A percentile compares a stretch with the other conserved stretches of the same genome.
Conservation (phyloP, 192 early-diverging fungal genomes). For the Obelidium mucronatum region DNA sequence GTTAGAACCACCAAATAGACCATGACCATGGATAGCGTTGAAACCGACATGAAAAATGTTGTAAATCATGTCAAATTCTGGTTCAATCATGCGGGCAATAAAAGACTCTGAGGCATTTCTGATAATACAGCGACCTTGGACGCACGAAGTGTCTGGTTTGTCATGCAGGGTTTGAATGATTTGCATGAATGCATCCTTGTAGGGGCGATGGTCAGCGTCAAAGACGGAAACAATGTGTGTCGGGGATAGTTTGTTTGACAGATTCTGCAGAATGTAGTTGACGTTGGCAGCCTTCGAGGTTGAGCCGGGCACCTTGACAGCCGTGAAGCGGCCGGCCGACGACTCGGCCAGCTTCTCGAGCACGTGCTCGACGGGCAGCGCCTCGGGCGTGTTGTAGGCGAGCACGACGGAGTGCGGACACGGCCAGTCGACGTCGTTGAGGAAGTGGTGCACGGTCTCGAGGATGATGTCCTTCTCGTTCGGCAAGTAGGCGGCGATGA, state of each 20-base stretch:
- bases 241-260: background rate
- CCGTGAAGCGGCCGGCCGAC: background rate
- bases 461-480: conserved; percentile 33
- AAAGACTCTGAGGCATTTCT: conserved; percentile 8
- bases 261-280: background rate
- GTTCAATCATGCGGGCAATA: conserved; percentile 10
- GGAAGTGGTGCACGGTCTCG: conserved; percentile 6
- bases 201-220: conserved; percentile 15
- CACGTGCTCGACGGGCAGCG: conserved; percentile 3
- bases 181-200: conserved; percentile 11
- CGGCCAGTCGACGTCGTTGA: conserved; percentile 12
- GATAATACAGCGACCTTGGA: conserved; percentile 27
- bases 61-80: conserved; percentile 33
- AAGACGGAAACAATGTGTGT: conserved; percentile 17
- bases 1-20: conserved; percentile 29
- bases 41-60: conserved; percentile 26
- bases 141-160: background rate
- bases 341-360: background rate
- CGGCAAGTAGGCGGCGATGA: conserved; percentile 24
- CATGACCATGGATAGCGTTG: conserved; percentile 21
- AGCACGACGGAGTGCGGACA: conserved; percentile 1
- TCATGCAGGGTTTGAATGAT: background rate
- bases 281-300: conserved; percentile 17
- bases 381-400: conserved; percentile 26
- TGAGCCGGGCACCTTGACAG: conserved; percentile 3